Base-by-base conservation (phyloP, 2,329 filamentous ascomycete species). In the Colletotrichum sp. region DNA sequence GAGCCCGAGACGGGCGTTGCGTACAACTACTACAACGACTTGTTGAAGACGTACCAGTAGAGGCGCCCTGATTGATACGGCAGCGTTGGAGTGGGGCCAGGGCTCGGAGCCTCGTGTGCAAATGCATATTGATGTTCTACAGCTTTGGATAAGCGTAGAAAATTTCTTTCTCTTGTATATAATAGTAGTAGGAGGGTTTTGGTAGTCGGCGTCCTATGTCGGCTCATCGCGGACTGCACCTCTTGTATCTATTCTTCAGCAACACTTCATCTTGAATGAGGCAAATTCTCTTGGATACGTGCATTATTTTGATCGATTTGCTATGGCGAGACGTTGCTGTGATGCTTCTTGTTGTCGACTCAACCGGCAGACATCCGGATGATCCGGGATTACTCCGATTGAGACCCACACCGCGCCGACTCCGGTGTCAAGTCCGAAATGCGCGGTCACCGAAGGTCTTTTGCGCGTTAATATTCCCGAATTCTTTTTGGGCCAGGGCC, bases 1-100 rank as follows among this genome's bases (percentile, higher is more conserved):
- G 85, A 87, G 81, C 84, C 84, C 34, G 82, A 84, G 26, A 81
- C 80, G 12, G 84, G 85, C 16, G 82, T 79, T 4, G 84, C 77
- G 1, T 87, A 86, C 76, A 80, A 76, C 78, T 82, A 71, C 44
- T 75, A 68, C 75, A 70, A 69, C 65, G 66, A 69, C 30, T 6
- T 71, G 63, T 8, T 72, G 36, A 76, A 76, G 73, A 65, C 68
- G 57, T 79, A 78, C 68, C 70, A 52, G 28, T 72, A 68, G 18
- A 68, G 10, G 24, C 18, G n/a, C n/a, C 57, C 0, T 1, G 9
- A 3, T 0, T 52, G n/a, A 21, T 0, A 21, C 1, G 10, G 16
- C 1, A 21, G 1, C n/a, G 10, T 4, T 34, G 59, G n/a, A 62
- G 12, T 2, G 16, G 9, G 3, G 4, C 16, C n/a, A 52, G 44